Percentiles rank a stretch among this genome's conserved stretches.
These are phyloP conservation scores for Cordyceps cicadae DNA, from an alignment of 2,329 filamentous ascomycete species.

Conservation along the genomic window DNA sequence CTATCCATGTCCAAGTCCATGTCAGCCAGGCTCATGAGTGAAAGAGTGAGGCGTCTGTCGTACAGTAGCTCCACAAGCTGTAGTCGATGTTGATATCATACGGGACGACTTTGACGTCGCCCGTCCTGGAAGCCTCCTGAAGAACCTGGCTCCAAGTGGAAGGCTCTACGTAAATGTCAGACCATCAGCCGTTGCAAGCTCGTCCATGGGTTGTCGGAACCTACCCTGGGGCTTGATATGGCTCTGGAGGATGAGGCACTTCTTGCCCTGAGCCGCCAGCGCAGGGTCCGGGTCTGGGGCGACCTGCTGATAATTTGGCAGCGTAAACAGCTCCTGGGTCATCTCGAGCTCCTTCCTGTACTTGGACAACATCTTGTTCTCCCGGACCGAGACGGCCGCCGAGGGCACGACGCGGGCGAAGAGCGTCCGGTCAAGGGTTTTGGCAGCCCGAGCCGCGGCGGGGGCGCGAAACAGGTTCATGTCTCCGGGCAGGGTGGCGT, in stretches of 20 bases:
- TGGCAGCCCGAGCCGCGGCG: constrained; percentile 64
- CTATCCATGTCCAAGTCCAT: constrained; percentile 34
- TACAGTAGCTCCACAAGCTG: constrained; percentile 77
- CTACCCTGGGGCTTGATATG: constrained; percentile 45
- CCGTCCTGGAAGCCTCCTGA: constrained; percentile 56
- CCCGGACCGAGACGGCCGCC: constrained; percentile 68
- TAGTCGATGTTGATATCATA: constrained; percentile 74
- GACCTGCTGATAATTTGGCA: constrained; percentile 58
- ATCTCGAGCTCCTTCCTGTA: constrained; percentile 59
- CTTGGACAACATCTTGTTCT: constrained; percentile 64
- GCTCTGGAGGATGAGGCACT: constrained; percentile 53
- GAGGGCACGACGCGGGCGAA: constrained; percentile 71
- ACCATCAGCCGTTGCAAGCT: neutral
- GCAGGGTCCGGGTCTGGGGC: constrained; percentile 50
- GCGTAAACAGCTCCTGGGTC: constrained; percentile 56
- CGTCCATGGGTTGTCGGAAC: neutral
- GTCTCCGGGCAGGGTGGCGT: constrained; percentile 20
- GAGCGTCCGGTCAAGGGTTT: constrained; percentile 71
- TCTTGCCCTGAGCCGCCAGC: constrained; percentile 47
- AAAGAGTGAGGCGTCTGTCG: constrained; percentile 25
- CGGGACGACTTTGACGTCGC: constrained; percentile 63
- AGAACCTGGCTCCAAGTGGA: constrained; percentile 70
- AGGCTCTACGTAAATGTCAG: constrained; percentile 27
- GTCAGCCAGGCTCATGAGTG: constrained; percentile 14
- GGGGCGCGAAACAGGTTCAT: constrained; percentile 68